A percentile compares a stretch with the other conserved stretches of the same genome.
Evolutionary conservation across 768 basidiomycete genomes (phyloP).

Genomic region (Nidularia pulvinata): DNA sequence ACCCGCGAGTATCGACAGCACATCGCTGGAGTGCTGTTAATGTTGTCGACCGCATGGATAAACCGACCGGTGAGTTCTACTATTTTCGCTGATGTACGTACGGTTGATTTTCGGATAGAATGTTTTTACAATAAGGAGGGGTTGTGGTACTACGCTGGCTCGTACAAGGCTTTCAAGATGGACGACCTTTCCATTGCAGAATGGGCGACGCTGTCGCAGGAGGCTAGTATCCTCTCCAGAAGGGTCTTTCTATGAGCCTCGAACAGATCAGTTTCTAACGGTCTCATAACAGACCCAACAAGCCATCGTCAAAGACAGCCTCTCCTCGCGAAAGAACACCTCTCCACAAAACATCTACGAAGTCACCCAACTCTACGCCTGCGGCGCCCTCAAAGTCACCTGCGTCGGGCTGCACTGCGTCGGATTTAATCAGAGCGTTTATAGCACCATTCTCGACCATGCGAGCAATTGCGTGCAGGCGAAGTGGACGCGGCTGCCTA

Average conservation of each 20-base stretch:
- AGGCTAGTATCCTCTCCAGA: conserved; percentile 38
- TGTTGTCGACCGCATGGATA: conserved; percentile 55
- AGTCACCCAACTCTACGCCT: conserved; percentile 68
- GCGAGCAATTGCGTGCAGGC: conserved; percentile 45
- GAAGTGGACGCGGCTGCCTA: conserved; percentile 24
- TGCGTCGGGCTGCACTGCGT: conserved; percentile 78
- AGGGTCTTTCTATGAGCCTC: too few species aligned
- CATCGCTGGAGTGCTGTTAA: conserved; percentile 76
- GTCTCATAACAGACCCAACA: conserved; percentile 49
- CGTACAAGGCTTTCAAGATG: conserved; percentile 66
- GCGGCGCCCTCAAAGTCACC: conserved; percentile 70
- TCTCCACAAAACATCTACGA: conserved; percentile 82
- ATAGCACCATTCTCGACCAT: conserved; percentile 66
- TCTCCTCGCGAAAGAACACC: conserved; percentile 68
- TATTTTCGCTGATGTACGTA: background rate
- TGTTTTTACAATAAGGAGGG: conserved; percentile 84
- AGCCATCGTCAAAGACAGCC: conserved; percentile 70
- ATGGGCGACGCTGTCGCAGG: conserved; percentile 64
- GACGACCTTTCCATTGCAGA: conserved; percentile 67
- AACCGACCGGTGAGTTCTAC: conserved; percentile 11
- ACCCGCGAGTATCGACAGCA: conserved; percentile 73
- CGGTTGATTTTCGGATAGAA: conserved; percentile 35
- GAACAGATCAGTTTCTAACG: too few species aligned
- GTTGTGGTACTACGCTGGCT: conserved; percentile 85
- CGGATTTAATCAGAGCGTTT: conserved; percentile 71